Conservation (phyloP, 495 filamentous ascomycete species). For the Parmelia sp. region DNA sequence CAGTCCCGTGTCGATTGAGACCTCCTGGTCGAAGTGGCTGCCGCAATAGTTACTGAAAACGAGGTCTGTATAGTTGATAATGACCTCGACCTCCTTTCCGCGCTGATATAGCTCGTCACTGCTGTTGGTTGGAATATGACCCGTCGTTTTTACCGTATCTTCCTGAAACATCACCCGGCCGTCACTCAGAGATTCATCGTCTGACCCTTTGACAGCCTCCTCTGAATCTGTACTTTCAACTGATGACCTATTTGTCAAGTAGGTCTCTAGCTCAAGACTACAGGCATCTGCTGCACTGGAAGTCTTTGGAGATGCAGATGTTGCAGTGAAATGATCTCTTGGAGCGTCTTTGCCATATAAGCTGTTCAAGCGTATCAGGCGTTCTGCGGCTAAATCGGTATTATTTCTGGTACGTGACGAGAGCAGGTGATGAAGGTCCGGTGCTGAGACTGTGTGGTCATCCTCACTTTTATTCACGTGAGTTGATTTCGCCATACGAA, state of each 20-base stretch:
- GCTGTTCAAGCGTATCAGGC: background rate
- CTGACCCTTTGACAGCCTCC: constrained; percentile 1
- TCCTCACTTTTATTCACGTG: background rate
- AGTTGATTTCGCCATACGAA: background rate
- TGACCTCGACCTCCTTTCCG: background rate
- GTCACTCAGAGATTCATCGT: background rate
- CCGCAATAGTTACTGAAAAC: background rate
- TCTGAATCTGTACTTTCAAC: background rate
- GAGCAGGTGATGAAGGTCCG: background rate
- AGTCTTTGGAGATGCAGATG: background rate
- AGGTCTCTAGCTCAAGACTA: background rate
- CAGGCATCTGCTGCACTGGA: background rate
- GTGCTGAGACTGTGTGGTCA: background rate
- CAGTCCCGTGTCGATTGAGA: background rate
- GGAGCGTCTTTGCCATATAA: background rate
- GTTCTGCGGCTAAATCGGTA: background rate
- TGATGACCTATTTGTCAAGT: background rate
- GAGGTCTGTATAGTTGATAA: background rate
- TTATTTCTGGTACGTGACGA: background rate
- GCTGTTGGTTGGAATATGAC: background rate
- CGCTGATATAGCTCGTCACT: background rate
- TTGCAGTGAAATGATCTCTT: background rate
- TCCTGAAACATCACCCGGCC: background rate
- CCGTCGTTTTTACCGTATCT: background rate
- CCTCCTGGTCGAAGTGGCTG: background rate